These are phyloP conservation scores for Calocera viscosa DNA, from an alignment of 768 basidiomycete genomes.

Conservation along the genomic window DNA sequence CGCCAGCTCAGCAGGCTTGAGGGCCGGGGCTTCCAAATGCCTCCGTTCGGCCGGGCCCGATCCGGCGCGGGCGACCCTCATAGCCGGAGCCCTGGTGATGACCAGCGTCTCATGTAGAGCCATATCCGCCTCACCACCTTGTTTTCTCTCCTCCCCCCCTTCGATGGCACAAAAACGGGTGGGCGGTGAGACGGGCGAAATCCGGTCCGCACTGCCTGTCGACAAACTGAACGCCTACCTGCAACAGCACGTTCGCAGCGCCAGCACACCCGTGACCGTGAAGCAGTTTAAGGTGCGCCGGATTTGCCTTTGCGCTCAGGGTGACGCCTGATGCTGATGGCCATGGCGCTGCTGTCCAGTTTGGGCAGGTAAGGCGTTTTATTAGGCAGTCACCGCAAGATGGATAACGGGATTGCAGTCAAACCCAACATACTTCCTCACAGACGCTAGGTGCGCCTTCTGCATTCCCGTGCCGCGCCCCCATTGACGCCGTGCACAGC, in stretches of 20 bases:
- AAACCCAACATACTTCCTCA: conserved; percentile 93
- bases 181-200: conserved; percentile 33
- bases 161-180: background rate
- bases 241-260: conserved; percentile 37
- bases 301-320: background rate
- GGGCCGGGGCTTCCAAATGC: no score
- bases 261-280: conserved; percentile 55
- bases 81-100: no score
- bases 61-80: no score
- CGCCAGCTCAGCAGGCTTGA: no score
- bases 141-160: background rate
- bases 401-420: conserved; percentile 39
- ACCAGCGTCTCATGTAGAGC: no score
- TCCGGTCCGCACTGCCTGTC: conserved; percentile 59
- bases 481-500: conserved; percentile 24
- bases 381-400: background rate
- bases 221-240: conserved; percentile 56
- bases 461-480: background rate
- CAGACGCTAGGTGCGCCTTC: conserved; percentile 49
- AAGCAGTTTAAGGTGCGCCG: conserved; percentile 82
- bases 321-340: background rate
- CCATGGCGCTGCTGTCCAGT: conserved; percentile 34
- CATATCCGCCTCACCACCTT: background rate
- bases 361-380: conserved; percentile 57
- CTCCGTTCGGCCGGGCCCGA: no score